Conservation (phyloP, 1,284 basidiomycete species). For the Fomes fomentarius region DNA sequence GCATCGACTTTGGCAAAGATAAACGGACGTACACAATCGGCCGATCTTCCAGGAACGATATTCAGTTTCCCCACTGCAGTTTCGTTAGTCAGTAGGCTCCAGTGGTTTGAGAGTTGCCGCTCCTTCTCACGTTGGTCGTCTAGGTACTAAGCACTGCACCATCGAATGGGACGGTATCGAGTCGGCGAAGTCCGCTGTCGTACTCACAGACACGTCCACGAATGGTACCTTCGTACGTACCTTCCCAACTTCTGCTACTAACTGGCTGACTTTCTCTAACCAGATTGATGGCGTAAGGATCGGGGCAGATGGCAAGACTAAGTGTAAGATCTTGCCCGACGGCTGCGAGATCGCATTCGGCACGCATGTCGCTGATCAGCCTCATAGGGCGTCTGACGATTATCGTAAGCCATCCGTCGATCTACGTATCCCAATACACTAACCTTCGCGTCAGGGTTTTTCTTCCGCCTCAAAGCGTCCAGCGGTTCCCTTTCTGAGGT, state of each 20-base stretch:
- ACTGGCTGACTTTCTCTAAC: neutral
- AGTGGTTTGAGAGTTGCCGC: slow-evolving; percentile 19
- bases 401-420: slow-evolving; percentile 47
- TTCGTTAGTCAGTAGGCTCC: slow-evolving; percentile 64
- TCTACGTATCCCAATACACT: neutral
- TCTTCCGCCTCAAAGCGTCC: slow-evolving; percentile 54
- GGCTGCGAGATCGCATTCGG: slow-evolving; percentile 85
- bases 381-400: slow-evolving; percentile 50
- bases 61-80: slow-evolving; percentile 58
- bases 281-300: slow-evolving; percentile 75
- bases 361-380: slow-evolving; percentile 46
- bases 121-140: neutral
- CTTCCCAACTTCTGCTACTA: neutral
- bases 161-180: slow-evolving; percentile 70
- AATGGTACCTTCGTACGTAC: slow-evolving; percentile 83
- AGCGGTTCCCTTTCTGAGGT: slow-evolving; percentile 51
- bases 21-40: slow-evolving; percentile 55
- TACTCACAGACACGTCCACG: slow-evolving; percentile 71
- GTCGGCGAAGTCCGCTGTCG: slow-evolving; percentile 53
- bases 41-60: slow-evolving; percentile 49
- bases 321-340: slow-evolving; percentile 63
- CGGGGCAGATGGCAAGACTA: slow-evolving; percentile 41
- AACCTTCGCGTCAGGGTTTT: slow-evolving; percentile 40
- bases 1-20: slow-evolving; percentile 61
- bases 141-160: slow-evolving; percentile 68